A percentile compares a stretch with the other conserved stretches of the same genome.
Conservation (phyloP, 108 stramenopile genomes). For the Stephanodiscus minutulus region DNA sequence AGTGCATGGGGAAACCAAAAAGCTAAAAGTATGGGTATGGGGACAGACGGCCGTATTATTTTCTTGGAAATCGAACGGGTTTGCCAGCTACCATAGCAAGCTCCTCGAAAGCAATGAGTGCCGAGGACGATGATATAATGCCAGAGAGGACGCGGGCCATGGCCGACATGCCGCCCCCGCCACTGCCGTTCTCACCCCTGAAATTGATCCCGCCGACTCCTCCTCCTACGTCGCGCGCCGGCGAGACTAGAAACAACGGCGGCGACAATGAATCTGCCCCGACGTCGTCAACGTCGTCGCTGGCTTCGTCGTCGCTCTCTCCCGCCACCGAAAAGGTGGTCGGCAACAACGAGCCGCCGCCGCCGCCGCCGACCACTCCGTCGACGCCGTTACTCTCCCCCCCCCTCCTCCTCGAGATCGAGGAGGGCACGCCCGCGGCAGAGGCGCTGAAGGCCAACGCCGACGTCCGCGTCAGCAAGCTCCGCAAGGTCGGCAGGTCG, state of each 20-base stretch:
- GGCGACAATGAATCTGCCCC: neutral
- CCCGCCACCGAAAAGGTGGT: neutral
- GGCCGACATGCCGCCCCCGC: slow-evolving; percentile 22
- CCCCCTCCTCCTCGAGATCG: slow-evolving; percentile 53
- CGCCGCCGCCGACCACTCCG: neutral
- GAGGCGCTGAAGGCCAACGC: slow-evolving; percentile 81
- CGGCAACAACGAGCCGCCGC: neutral
- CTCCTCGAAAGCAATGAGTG: neutral
- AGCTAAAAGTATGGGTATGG: too few relatives aligned
- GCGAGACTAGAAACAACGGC: neutral
- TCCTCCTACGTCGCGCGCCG: neutral
- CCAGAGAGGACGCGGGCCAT: slow-evolving; percentile 7
- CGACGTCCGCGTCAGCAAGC: slow-evolving; percentile 60
- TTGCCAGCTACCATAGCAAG: too few relatives aligned
- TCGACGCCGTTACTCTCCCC: slow-evolving; percentile 13
- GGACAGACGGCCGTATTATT: too few relatives aligned
- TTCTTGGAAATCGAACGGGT: too few relatives aligned
- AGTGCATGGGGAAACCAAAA: too few relatives aligned
- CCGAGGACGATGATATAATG: neutral
- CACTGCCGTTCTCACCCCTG: slow-evolving; percentile 7
- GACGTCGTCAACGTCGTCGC: slow-evolving; percentile 8
- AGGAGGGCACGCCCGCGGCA: slow-evolving; percentile 79
- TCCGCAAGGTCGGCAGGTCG: slow-evolving; percentile 71
- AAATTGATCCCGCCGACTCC: neutral
- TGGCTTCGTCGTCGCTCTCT: neutral